These are phyloP conservation scores for Colletotrichum sp. DNA, from an alignment of 2,329 filamentous ascomycete genomes.

Conservation along the genomic window DNA sequence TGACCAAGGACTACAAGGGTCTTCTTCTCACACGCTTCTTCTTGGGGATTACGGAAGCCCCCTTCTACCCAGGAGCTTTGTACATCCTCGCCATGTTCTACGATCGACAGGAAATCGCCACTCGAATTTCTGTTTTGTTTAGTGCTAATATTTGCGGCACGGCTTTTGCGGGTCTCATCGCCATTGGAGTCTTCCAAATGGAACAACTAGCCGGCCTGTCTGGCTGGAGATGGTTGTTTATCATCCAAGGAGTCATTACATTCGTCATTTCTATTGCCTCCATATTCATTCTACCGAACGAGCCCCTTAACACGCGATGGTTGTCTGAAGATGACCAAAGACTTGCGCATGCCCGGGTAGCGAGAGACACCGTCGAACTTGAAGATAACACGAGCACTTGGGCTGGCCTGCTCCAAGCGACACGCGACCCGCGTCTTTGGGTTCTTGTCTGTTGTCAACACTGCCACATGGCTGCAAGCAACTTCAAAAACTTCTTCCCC, in stretches of 20 bases:
- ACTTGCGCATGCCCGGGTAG: constrained; percentile 44
- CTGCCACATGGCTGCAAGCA: constrained; percentile 42
- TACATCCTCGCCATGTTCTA: constrained; percentile 39
- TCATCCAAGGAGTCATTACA: constrained; percentile 41
- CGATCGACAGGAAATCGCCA: constrained; percentile 39
- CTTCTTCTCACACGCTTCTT: constrained; percentile 38
- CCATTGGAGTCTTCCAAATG: constrained; percentile 34
- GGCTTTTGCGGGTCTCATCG: constrained; percentile 26
- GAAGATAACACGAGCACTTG: constrained; percentile 41
- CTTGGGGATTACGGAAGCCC: constrained; percentile 37
- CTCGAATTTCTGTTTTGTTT: constrained; percentile 39
- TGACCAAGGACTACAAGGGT: constrained; percentile 32
- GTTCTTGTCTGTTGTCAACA: constrained; percentile 29
- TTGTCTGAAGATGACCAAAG: constrained; percentile 39
- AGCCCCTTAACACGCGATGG: constrained; percentile 40
- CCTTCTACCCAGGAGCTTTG: constrained; percentile 23
- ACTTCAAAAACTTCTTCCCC: constrained; percentile 49
- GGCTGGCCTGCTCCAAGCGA: constrained; percentile 24
- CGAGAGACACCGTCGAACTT: constrained; percentile 27
- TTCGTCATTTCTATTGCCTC: constrained; percentile 30
- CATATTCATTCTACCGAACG: constrained; percentile 39
- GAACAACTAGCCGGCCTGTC: constrained; percentile 45
- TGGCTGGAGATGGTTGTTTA: constrained; percentile 55
- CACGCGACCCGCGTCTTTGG: constrained; percentile 29
- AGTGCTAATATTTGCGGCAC: constrained; percentile 30